Conservation (phyloP, 208 protist genomes). For the Wallacemonas collosoma region DNA sequence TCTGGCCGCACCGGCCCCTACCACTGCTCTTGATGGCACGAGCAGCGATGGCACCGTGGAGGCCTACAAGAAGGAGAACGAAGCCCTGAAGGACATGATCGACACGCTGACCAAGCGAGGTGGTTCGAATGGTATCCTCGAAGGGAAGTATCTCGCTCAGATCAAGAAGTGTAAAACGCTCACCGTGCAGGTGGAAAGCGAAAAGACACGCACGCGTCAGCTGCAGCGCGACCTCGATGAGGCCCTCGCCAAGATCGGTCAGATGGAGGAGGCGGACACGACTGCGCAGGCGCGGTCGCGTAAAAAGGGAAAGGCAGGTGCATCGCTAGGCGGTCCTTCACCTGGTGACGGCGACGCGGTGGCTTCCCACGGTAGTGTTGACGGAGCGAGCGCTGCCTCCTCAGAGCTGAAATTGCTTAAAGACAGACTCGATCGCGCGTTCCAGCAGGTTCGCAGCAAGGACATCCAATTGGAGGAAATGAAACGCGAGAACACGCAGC, state of each 20-base stretch:
- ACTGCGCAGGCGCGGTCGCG: slow-evolving; percentile 3
- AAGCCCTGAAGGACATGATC: slow-evolving; percentile 17
- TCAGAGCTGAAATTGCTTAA: slow-evolving; percentile 18
- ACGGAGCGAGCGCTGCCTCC: slow-evolving; percentile 9
- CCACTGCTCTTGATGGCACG: neutral
- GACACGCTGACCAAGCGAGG: slow-evolving; percentile 11
- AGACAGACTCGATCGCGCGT: slow-evolving; percentile 51
- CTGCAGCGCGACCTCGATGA: slow-evolving; percentile 31
- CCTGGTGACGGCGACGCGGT: neutral
- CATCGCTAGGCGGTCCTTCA: neutral
- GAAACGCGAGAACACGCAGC: slow-evolving; percentile 49
- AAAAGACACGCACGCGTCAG: slow-evolving; percentile 36
- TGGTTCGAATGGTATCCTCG: slow-evolving; percentile 38
- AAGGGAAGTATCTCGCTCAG: slow-evolving; percentile 68
- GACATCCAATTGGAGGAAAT: slow-evolving; percentile 54
- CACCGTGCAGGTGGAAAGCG: slow-evolving; percentile 54
- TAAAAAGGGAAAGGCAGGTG: slow-evolving; percentile 10
- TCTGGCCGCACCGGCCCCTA: slow-evolving; percentile 2
- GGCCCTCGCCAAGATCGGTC: slow-evolving; percentile 4
- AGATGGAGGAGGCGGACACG: slow-evolving; percentile 13
- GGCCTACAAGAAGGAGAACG: slow-evolving; percentile 21
- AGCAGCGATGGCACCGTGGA: neutral
- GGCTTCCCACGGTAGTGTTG: neutral
- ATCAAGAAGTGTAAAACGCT: slow-evolving; percentile 45
- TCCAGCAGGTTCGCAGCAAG: slow-evolving; percentile 48